phyloP scores from a whole-genome alignment of 2,329 filamentous ascomycete species.

The Fusarium sp. region DNA sequence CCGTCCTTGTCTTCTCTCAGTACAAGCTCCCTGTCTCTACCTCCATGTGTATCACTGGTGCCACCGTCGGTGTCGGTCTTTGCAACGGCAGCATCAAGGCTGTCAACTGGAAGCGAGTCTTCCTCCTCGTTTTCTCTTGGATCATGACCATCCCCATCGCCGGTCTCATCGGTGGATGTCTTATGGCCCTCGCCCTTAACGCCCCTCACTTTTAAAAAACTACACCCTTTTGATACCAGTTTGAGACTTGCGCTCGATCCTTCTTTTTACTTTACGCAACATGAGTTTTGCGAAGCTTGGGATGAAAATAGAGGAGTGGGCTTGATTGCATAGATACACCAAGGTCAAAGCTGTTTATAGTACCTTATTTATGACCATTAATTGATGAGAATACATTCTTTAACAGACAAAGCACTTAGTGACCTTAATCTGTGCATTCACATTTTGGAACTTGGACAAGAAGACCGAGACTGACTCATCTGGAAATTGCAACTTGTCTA shows the following conservation, averaged over 20 bases:
- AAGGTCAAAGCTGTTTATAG: constrained; percentile 7
- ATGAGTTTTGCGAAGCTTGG: neutral
- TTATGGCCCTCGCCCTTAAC: constrained; percentile 59
- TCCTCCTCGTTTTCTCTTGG: constrained; percentile 75
- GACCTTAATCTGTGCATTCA: too few species aligned
- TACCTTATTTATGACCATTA: constrained; percentile 33
- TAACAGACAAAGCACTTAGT: neutral
- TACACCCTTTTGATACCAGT: constrained; percentile 11
- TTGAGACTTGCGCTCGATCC: constrained; percentile 12
- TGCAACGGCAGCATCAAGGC: constrained; percentile 80
- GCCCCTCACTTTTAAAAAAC: constrained; percentile 54
- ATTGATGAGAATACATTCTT: constrained; percentile 32
- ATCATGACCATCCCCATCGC: constrained; percentile 60
- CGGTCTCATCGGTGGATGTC: constrained; percentile 56
- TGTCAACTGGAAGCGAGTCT: constrained; percentile 81
- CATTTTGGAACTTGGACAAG: too few species aligned
- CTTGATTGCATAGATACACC: constrained; percentile 30
- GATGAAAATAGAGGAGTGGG: constrained; percentile 29
- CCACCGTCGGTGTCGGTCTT: constrained; percentile 81
- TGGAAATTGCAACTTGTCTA: too few species aligned
- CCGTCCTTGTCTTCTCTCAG: constrained; percentile 81
- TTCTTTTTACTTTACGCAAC: constrained; percentile 15
- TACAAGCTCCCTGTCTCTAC: constrained; percentile 82
- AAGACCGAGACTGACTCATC: too few species aligned
- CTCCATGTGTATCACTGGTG: constrained; percentile 84